Evolutionary conservation across 129 eudicot genomes (phyloP).

Genomic region (Glebionis coronaria): DNA sequence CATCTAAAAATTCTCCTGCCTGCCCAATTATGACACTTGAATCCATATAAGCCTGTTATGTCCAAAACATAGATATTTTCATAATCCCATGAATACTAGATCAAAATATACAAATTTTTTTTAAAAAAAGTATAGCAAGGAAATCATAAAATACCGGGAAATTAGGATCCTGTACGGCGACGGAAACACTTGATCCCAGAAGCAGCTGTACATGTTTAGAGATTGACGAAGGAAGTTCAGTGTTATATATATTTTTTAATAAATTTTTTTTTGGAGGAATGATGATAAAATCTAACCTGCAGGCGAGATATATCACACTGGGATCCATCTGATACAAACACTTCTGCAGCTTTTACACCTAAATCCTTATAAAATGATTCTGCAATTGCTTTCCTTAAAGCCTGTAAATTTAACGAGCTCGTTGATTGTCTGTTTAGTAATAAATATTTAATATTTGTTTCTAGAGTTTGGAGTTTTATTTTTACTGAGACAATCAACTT

Average conservation of each 20-base stretch:
- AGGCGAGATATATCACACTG: conserved; percentile 70
- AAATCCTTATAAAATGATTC: conserved; percentile 43
- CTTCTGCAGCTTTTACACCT: conserved; percentile 50
- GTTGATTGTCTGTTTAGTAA: neutral
- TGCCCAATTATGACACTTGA: conserved; percentile 94
- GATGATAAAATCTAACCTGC: conserved; percentile 33
- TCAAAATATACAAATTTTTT: too few relatives aligned
- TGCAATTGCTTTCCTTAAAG: conserved; percentile 51
- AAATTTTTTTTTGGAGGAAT: neutral
- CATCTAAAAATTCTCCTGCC: conserved; percentile 59
- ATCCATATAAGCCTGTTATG: conserved; percentile 78
- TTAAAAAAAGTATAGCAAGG: conserved; percentile 2
- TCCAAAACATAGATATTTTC: conserved; percentile 17
- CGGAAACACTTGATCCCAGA: conserved; percentile 72
- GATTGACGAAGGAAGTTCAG: neutral
- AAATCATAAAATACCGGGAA: conserved; percentile 56
- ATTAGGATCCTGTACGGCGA: conserved; percentile 86
- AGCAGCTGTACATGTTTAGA: conserved; percentile 57
- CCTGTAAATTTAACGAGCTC: conserved; percentile 28
- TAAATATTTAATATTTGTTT: neutral
- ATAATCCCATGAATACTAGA: neutral
- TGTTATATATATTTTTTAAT: neutral
- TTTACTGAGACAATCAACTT: neutral
- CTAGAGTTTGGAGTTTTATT: neutral
- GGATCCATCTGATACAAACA: conserved; percentile 60